Percentiles rank a stretch among this genome's conserved stretches.
Conservation (phyloP, 768 basidiomycete species). For the Pisolithus albus region DNA sequence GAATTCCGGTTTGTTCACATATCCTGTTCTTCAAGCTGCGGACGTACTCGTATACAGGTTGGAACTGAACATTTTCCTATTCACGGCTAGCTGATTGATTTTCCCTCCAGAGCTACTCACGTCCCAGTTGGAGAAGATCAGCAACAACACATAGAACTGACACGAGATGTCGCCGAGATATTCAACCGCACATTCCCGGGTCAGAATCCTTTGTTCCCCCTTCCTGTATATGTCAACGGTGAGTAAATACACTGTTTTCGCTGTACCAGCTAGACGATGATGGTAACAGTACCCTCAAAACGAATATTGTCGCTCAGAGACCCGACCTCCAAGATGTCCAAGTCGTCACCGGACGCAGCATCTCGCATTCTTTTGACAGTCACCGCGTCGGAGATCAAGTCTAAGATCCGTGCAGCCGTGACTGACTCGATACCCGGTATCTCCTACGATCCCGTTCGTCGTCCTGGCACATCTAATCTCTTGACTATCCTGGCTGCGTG, state of each 20-base stretch:
- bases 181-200: conserved; percentile 69
- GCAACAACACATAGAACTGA: conserved; percentile 86
- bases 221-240: conserved; percentile 74
- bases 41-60: conserved; percentile 86
- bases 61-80: conserved; percentile 10
- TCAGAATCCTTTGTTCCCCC: conserved; percentile 51
- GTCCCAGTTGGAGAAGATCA: conserved; percentile 98
- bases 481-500: conserved; percentile 77
- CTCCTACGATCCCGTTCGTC: conserved; percentile 70
- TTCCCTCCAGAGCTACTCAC: conserved; percentile 63
- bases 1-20: conserved; percentile 82
- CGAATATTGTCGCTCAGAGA: conserved; percentile 84
- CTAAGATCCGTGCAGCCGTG: conserved; percentile 74
- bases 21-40: conserved; percentile 90
- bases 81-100: not conserved
- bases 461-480: conserved; percentile 81
- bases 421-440: conserved; percentile 77
- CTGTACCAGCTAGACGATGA: not conserved
- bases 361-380: conserved; percentile 90
- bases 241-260: conserved; percentile 21
- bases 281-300: conserved; percentile 58
- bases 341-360: conserved; percentile 70
- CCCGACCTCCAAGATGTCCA: conserved; percentile 90
- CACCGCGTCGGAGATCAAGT: conserved; percentile 45
- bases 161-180: conserved; percentile 71